Evolutionary conservation across 345 rosid species (phyloP).

Genomic region (Arabidopsis suecica): DNA sequence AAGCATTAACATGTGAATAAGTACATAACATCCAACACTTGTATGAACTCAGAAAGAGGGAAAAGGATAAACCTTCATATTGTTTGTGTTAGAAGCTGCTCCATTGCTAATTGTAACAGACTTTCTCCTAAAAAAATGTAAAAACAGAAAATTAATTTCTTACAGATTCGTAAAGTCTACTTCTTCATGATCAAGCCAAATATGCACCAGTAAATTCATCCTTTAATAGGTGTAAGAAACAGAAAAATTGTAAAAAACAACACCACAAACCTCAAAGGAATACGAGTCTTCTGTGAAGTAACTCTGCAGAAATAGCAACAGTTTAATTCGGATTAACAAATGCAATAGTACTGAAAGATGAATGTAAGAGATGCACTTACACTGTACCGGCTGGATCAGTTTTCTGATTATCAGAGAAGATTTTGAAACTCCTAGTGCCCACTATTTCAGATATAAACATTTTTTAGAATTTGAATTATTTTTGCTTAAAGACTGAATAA

Average conservation of each 20-base stretch:
- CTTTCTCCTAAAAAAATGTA: constrained; percentile 44
- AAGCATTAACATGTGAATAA: constrained; percentile 5
- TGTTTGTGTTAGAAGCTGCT: constrained; percentile 42
- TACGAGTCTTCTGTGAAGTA: constrained; percentile 27
- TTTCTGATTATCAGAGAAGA: constrained; percentile 55
- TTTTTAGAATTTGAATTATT: neutral
- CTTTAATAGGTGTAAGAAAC: neutral
- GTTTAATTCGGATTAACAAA: neutral
- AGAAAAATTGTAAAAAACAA: neutral
- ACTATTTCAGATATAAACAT: constrained; percentile 40
- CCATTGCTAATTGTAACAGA: constrained; percentile 44
- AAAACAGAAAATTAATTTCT: constrained; percentile 25
- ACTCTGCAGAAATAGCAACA: constrained; percentile 34
- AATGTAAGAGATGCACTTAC: constrained; percentile 50
- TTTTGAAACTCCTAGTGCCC: constrained; percentile 49
- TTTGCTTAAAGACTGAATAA: neutral
- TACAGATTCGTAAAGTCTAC: neutral
- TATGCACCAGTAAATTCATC: constrained; percentile 19
- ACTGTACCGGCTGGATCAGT: constrained; percentile 36
- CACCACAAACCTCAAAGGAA: constrained; percentile 41
- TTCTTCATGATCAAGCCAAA: neutral
- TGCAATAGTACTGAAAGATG: neutral
- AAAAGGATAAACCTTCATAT: constrained; percentile 53
- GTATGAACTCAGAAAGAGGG: constrained; percentile 9
- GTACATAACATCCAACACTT: constrained; percentile 10